phyloP scores from a whole-genome alignment of 495 filamentous ascomycete species.

The Xylaria grammica region DNA sequence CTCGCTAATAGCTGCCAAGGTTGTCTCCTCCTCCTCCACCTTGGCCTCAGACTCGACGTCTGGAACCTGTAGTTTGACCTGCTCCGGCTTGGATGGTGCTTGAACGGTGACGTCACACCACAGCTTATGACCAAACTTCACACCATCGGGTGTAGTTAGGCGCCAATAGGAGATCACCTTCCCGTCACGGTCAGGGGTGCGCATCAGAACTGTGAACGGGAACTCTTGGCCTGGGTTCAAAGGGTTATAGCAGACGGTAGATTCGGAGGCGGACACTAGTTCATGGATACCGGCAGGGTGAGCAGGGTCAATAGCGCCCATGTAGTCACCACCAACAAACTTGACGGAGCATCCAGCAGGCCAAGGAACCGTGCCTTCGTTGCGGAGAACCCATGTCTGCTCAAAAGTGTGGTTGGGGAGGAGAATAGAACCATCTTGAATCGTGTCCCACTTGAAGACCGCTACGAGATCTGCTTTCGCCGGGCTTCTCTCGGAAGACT shows the following conservation, averaged over 20 bases:
- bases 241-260: conserved; percentile 72
- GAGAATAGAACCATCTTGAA: conserved; percentile 77
- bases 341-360: conserved; percentile 88
- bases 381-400: conserved; percentile 91
- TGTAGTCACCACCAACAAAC: conserved; percentile 91
- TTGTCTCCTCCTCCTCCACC: conserved; percentile 25
- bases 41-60: conserved; percentile 29
- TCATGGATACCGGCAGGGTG: conserved; percentile 76
- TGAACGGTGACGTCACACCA: conserved; percentile 91
- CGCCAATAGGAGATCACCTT: conserved; percentile 95
- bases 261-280: conserved; percentile 75
- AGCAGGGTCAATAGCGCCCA: conserved; percentile 82
- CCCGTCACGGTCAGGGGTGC: conserved; percentile 72
- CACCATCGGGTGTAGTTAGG: conserved; percentile 79
- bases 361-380: conserved; percentile 79
- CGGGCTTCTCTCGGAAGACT: conserved; percentile 21
- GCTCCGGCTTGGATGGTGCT: conserved; percentile 29
- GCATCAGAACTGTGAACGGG: conserved; percentile 83
- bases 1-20: conserved; percentile 31
- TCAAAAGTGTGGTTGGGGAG: conserved; percentile 73
- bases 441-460: conserved; percentile 76
- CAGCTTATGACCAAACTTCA: conserved; percentile 85
- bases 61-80: conserved; percentile 17
- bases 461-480: conserved; percentile 61
- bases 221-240: conserved; percentile 74